These are phyloP conservation scores for Biscogniauxia sp. DNA, from an alignment of 2,329 filamentous ascomycete genomes.

Conservation along the genomic window DNA sequence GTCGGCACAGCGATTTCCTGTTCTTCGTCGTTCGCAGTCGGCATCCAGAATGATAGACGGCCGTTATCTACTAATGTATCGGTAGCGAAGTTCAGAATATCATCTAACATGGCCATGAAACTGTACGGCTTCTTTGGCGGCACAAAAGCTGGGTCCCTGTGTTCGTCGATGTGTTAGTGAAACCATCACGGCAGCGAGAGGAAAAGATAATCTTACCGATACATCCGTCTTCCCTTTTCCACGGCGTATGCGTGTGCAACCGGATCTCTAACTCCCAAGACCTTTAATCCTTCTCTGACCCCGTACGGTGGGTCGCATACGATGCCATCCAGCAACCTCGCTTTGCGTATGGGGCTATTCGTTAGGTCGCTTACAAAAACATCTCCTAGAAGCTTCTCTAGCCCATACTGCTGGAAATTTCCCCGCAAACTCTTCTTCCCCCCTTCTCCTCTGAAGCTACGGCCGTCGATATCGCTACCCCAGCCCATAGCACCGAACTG, in stretches of 20 bases:
- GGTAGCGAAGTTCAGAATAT: slow-evolving; percentile 81
- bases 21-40: slow-evolving; percentile 77
- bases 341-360: slow-evolving; percentile 69
- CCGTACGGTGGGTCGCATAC: slow-evolving; percentile 96
- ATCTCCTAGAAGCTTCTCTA: slow-evolving; percentile 66
- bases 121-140: slow-evolving; percentile 90
- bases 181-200: not conserved
- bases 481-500: slow-evolving; percentile 83
- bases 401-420: slow-evolving; percentile 83
- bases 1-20: slow-evolving; percentile 73
- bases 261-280: slow-evolving; percentile 74
- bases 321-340: slow-evolving; percentile 71
- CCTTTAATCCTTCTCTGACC: slow-evolving; percentile 85
- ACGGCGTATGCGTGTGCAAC: slow-evolving; percentile 58
- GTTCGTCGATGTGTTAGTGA: slow-evolving; percentile 9
- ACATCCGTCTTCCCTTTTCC: slow-evolving; percentile 66
- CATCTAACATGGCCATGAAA: slow-evolving; percentile 84
- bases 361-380: slow-evolving; percentile 85
- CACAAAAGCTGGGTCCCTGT: slow-evolving; percentile 23
- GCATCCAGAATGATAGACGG: slow-evolving; percentile 94
- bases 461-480: slow-evolving; percentile 91
- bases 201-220: slow-evolving; percentile 53
- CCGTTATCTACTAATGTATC: slow-evolving; percentile 75
- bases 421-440: slow-evolving; percentile 50
- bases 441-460: slow-evolving; percentile 76